A percentile compares a stretch with the other conserved stretches of the same genome.
Evolutionary conservation across 106 monocot species (phyloP).

Genomic region (Dioscorea dumetorum): DNA sequence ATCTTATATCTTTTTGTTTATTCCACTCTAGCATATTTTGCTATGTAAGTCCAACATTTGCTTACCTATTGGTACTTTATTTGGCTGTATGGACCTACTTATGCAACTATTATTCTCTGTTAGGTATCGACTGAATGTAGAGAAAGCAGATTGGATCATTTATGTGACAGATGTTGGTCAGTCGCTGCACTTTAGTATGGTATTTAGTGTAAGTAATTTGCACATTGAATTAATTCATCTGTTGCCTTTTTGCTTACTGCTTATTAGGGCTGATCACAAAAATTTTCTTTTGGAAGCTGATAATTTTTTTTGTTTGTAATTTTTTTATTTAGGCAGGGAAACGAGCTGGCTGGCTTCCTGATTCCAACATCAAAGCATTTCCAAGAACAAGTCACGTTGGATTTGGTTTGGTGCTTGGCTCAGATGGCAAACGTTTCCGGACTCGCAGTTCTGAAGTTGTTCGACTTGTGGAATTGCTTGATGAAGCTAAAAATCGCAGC

Average conservation of each 20-base stretch:
- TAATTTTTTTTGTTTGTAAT: neutral
- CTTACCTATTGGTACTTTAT: no score
- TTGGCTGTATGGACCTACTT: no score
- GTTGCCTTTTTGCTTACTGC: neutral
- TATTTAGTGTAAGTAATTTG: constrained; percentile 69
- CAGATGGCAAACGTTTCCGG: constrained; percentile 89
- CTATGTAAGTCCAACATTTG: no score
- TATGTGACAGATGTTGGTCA: constrained; percentile 95
- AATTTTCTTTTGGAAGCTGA: neutral
- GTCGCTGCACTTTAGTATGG: constrained; percentile 71
- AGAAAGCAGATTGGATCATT: constrained; percentile 87
- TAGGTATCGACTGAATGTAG: constrained; percentile 77
- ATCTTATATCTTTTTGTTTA: no score
- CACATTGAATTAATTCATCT: constrained; percentile 1
- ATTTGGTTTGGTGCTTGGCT: constrained; percentile 88
- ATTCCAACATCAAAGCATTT: constrained; percentile 13
- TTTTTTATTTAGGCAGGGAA: constrained; percentile 29
- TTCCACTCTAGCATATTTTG: no score
- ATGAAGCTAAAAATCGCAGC: constrained; percentile 87
- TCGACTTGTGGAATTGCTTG: constrained; percentile 81
- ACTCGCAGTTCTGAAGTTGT: constrained; percentile 93
- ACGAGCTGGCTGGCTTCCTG: constrained; percentile 63
- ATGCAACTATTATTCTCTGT: neutral
- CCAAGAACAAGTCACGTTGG: constrained; percentile 79
- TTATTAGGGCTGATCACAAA: neutral